Conservation (phyloP, 2,329 filamentous ascomycete genomes). For the Coniosporium uncinatum region DNA sequence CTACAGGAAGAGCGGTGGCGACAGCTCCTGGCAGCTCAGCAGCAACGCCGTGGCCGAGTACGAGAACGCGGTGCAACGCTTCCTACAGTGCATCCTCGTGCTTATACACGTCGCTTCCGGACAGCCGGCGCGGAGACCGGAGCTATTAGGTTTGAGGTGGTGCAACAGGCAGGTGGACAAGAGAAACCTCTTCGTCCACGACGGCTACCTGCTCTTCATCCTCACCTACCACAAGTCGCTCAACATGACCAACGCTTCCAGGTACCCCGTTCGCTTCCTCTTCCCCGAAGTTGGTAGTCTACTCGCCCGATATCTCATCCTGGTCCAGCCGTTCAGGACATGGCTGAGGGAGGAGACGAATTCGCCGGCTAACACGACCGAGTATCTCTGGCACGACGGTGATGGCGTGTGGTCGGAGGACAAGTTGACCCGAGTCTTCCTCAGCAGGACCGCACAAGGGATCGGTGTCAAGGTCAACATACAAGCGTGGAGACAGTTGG, state of each 20-base stretch:
- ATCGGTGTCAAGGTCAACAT: neutral
- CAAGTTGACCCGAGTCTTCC: neutral
- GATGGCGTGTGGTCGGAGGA: neutral
- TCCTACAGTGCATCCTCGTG: neutral
- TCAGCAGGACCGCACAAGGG: neutral
- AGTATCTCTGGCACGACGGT: neutral
- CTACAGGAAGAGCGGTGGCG: too few relatives aligned
- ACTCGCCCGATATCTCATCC: neutral
- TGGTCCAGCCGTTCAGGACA: neutral
- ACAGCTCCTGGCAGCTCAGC: neutral
- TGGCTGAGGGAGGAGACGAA: neutral
- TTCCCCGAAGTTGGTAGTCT: neutral
- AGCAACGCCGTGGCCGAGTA: neutral
- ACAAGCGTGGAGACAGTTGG: neutral
- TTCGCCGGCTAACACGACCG: neutral
- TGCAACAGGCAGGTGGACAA: neutral
- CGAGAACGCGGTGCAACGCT: neutral
- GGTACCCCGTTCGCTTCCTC: neutral
- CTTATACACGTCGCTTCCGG: neutral
- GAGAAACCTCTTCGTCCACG: neutral
- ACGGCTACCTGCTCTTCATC: constrained; percentile 1
- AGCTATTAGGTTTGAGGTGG: neutral
- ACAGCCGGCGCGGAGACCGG: neutral
- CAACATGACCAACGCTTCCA: neutral
- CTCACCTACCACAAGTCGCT: constrained; percentile 3